phyloP scores from a whole-genome alignment of 768 basidiomycete genomes.

The Inosperma sp. region DNA sequence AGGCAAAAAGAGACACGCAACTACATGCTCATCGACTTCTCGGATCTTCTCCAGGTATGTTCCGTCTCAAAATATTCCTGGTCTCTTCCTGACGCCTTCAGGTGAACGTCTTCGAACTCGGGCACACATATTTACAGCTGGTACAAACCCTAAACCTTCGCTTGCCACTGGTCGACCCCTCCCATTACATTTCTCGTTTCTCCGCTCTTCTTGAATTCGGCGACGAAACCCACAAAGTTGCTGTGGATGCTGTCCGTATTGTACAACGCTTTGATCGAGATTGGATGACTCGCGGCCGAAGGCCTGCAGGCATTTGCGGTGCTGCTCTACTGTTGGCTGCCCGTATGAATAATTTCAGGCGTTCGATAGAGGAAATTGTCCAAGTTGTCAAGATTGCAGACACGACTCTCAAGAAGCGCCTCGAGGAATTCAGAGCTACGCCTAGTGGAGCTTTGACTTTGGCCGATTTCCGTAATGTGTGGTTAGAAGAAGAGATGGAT shows the following conservation, averaged over 20 bases:
- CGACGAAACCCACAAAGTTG: slow-evolving; percentile 87
- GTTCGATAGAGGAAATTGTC: slow-evolving; percentile 92
- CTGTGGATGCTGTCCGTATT: slow-evolving; percentile 88
- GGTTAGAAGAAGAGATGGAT: slow-evolving; percentile 89
- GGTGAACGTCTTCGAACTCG: slow-evolving; percentile 98
- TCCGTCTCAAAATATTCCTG: neutral
- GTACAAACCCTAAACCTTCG: slow-evolving; percentile 82
- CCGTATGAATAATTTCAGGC: slow-evolving; percentile 96
- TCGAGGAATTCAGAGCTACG: slow-evolving; percentile 93
- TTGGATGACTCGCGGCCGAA: slow-evolving; percentile 94
- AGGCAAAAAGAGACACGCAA: slow-evolving; percentile 85
- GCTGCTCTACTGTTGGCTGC: slow-evolving; percentile 93
- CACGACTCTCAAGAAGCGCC: slow-evolving; percentile 83
- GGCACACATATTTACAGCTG: slow-evolving; percentile 92
- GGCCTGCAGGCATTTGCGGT: slow-evolving; percentile 96
- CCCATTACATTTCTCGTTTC: slow-evolving; percentile 95
- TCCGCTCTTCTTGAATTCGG: slow-evolving; percentile 94
- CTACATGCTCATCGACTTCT: slow-evolving; percentile 99
- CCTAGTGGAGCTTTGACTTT: slow-evolving; percentile 81
- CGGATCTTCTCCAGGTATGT: slow-evolving; percentile 84
- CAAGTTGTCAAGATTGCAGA: slow-evolving; percentile 99
- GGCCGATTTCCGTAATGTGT: slow-evolving; percentile 84
- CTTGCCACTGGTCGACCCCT: slow-evolving; percentile 89
- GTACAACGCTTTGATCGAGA: slow-evolving; percentile 92
- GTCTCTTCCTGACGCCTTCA: slow-evolving; percentile 24